Evolutionary conservation across 371 early-diverging fungal genomes (phyloP).

Genomic region (Coemansia sp.): DNA sequence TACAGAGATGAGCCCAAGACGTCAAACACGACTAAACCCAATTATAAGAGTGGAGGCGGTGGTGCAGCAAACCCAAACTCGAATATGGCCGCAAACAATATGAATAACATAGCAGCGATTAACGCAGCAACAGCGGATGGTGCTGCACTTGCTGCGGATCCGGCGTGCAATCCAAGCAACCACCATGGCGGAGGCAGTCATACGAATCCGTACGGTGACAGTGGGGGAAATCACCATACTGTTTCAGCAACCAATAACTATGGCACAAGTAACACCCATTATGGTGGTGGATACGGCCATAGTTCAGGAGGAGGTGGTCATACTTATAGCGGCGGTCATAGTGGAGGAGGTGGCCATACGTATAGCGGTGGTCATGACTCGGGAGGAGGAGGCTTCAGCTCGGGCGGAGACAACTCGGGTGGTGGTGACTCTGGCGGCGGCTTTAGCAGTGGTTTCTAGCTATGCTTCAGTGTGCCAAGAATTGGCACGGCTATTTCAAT

Average conservation of each 20-base stretch:
- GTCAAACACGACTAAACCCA: background rate
- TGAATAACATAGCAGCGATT: conserved; percentile 1
- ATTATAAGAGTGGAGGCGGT: background rate
- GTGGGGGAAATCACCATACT: background rate
- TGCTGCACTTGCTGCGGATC: background rate
- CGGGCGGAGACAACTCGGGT: background rate
- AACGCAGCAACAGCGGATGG: background rate
- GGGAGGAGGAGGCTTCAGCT: background rate
- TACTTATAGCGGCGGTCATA: too few species aligned
- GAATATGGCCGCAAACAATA: background rate
- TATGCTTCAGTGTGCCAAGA: background rate
- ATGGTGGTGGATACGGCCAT: background rate
- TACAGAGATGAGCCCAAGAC: background rate
- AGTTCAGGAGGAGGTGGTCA: background rate
- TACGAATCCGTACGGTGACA: background rate
- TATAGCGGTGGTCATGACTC: background rate
- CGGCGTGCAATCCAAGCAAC: background rate
- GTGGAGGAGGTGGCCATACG: background rate
- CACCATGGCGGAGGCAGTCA: background rate
- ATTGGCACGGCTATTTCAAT: background rate
- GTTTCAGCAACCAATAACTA: background rate
- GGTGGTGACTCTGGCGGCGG: conserved; percentile 1
- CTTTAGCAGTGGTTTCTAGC: background rate
- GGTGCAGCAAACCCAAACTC: background rate
- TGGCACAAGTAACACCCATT: background rate